Evolutionary conservation across 169 alveolate genomes (phyloP), one percentile per base, ranked within the genome.

Genomic region (Cryptosporidium felis): DNA sequence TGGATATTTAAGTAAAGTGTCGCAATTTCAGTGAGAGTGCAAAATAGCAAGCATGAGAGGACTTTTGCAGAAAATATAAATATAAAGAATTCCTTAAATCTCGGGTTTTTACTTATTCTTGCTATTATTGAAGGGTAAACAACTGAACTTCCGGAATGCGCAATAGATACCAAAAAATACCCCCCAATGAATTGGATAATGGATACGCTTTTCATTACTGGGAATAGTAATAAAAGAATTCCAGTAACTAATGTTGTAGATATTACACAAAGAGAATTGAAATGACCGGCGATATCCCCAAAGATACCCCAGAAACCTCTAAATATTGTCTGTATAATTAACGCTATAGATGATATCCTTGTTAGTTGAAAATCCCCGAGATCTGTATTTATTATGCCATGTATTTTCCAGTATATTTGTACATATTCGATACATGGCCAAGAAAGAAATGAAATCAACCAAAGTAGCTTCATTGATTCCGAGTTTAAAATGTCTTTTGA

Each of bases 371-470:
- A 34, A 74, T 74, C 85, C 18, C 74, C 59, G 0, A 74, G 59
- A 30, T 23, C 32, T 10, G 85, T 74, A 21, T 53, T 49, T 2
- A 38, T 6, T 42, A 74, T 74, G 30, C 85, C 85, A 32, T 74
- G 85, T 5, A 49, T 40, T 53, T 74, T 74, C 85, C 85, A 74
- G 36, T 40, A 74, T 18, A 74, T 5, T 42, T 74, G 85, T 10
- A 56, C 56, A 56, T 74, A 49, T 21, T 53, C 56, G 14, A 74
- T 56, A 26, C 74, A 49, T 3, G 85, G 85, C 85, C 85, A 74
- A 40, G 85, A 38, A 5, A 49, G 61, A 23, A 74, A 74, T 6
- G 85, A 34, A 16, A 74, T 74, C 26, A 53, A 21, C 85, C 85
- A 74, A 49, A 74, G 85, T 18, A 74, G 32, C n/a, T 40, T 53